Evolutionary conservation across 1,139 yeast species (phyloP), one percentile per base, ranked within the genome.

Genomic region (Blastobotrys buckinghamii): DNA sequence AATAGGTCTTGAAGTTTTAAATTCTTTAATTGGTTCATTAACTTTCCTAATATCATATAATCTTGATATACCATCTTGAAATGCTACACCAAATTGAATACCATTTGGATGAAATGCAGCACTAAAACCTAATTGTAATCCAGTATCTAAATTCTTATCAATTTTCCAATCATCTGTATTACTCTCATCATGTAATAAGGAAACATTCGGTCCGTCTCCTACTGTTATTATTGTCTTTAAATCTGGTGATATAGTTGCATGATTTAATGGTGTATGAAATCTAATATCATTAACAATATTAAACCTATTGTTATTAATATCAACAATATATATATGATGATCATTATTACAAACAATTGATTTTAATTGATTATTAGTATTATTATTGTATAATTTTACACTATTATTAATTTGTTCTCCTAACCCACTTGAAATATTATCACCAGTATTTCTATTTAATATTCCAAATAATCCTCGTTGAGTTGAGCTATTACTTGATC

Each of bases 351-450:
- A 88, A 15, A 86, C 79, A 55, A 78, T 78, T 1, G 89, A 76
- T 46, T 73, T 72, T 61, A 75, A 32, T 16, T 45, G 52, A 16
- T 15, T 29, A 12, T 30, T 30, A 16, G 43, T 37, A 16, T 27
- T 35, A n/a, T 49, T 15, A 5, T 38, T 24, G 61, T 75, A 73
- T 26, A 85, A 64, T 1, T 82, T 71, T n/a, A 88, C 94, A 44
- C 87, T 80, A 65, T 89, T 89, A 65, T 88, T 88, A 58, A 89
- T 87, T 70, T 82, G 79, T 44, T 84, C 85, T 0, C 97, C 96
- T 40, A 88, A 67, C 46, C 77, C 78, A 27, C 77, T 74, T 1
- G 84, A 77, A 44, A 73, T 67, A 9, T 73, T 63, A 6, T 64
- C 61, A n/a, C 74, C 74, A 2, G 78, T 72, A 15, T 71, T 69